These are phyloP conservation scores for Aureobasidium zeae DNA, from an alignment of 2,329 filamentous ascomycete genomes.

Conservation along the genomic window DNA sequence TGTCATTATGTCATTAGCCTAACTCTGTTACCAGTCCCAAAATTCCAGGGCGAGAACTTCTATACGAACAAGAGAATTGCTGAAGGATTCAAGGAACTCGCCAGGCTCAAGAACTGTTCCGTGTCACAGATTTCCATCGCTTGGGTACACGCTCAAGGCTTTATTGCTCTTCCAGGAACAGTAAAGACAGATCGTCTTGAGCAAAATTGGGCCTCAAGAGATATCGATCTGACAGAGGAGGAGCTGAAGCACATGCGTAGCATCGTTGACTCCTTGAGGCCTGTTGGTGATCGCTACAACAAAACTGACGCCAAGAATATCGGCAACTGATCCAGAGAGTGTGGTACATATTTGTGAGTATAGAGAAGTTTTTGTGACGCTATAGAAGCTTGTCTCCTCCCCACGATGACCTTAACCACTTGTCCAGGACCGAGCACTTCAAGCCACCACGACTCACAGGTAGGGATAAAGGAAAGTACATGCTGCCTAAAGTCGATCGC, in stretches of 20 bases:
- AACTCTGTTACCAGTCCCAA: constrained; percentile 16
- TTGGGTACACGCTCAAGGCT: constrained; percentile 23
- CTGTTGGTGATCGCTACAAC: constrained; percentile 31
- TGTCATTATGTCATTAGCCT: background rate
- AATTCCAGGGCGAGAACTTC: constrained; percentile 26
- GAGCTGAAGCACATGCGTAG: constrained; percentile 33
- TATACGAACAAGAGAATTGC: constrained; percentile 24
- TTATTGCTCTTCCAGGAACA: constrained; percentile 22
- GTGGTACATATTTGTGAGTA: too few relatives aligned
- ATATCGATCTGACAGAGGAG: constrained; percentile 28
- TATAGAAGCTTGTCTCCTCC: too few relatives aligned
- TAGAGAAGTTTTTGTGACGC: too few relatives aligned
- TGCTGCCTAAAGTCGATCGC: too few relatives aligned
- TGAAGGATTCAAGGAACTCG: constrained; percentile 18
- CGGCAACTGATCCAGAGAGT: too few relatives aligned
- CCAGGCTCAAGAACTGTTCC: background rate
- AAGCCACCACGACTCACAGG: too few relatives aligned
- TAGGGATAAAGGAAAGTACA: too few relatives aligned
- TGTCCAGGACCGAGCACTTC: too few relatives aligned
- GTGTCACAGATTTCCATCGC: constrained; percentile 17
- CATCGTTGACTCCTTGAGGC: constrained; percentile 33
- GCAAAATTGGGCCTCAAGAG: constrained; percentile 20
- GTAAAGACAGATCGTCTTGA: constrained; percentile 20
- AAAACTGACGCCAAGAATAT: too few relatives aligned
- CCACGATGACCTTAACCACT: too few relatives aligned